Evolutionary conservation across 257 asterid species (phyloP), one percentile per base, ranked within the genome.

Genomic region (Datura wrightii): DNA sequence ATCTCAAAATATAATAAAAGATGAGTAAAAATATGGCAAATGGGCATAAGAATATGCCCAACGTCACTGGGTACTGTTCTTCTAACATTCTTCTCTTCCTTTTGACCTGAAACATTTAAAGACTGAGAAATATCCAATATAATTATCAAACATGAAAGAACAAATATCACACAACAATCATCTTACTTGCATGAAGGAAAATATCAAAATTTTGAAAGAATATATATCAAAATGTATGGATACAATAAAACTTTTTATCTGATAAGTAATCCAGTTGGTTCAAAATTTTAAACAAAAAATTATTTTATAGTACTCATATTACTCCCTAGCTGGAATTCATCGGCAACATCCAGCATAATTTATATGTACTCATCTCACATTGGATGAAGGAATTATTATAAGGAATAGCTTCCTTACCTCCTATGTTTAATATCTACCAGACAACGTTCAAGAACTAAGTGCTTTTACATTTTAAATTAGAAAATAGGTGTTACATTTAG

Each of bases 81-180:
- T 91, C 98, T 89, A 34, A 91, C 93, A 90, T 85, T 90, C 91
- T 89, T 93, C 86, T 95, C 97, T 86, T 95, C 97, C 91, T 90
- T 92, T 94, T 95, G 37, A 91, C 89, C 99, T 95, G 93, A 89
- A 91, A 87, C 34, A 37, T 44, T 84, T 62, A 48, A 78, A 78
- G 81, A 46, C 63, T 14, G 31, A 78, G 63, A 14, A 52, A 31
- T 78, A 78, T 52, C 82, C 82, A 78, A 52, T 31, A 78, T 31
- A 78, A 52, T 8, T 52, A 76, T 76, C 42, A 48, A 31, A 6
- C 10, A 11, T 48, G 5, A 24, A 60, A 19, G 41, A 63, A 63
- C 4, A 41, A 46, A 60, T 59, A 74, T 41, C 82, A 60, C 48
- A 41, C 66, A 46, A 42, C 46, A 62, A 53, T 67, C 39, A 46